Conservation (phyloP, 192 early-diverging fungal genomes). For the Diversispora epigaea region DNA sequence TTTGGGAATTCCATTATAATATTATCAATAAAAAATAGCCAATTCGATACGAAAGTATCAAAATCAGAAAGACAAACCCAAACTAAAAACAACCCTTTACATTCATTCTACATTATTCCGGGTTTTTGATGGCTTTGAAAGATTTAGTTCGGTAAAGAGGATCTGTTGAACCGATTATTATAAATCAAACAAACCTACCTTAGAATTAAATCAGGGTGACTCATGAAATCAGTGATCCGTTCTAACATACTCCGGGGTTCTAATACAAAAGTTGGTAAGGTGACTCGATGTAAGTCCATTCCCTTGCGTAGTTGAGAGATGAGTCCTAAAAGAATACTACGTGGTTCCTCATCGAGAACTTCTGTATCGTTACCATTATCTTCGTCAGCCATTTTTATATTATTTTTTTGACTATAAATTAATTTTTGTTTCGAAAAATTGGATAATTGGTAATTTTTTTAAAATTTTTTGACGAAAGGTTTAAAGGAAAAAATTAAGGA, state of each 20-base stretch:
- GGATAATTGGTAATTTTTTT: too few relatives aligned
- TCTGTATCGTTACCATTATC: constrained; percentile 56
- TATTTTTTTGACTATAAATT: not conserved
- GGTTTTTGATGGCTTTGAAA: too few relatives aligned
- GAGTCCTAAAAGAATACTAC: constrained; percentile 82
- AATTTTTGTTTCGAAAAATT: too few relatives aligned
- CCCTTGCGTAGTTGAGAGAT: constrained; percentile 85
- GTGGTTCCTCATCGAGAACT: constrained; percentile 77
- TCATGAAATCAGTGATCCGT: constrained; percentile 95
- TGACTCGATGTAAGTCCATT: constrained; percentile 88
- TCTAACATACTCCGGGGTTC: constrained; percentile 93
- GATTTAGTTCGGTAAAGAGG: too few relatives aligned
- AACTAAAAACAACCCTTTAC: too few relatives aligned
- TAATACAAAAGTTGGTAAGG: constrained; percentile 94
- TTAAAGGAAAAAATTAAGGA: too few relatives aligned
- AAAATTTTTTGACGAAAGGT: too few relatives aligned
- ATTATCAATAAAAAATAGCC: not conserved
- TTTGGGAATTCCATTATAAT: not conserved
- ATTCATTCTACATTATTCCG: too few relatives aligned
- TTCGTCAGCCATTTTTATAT: constrained; percentile 17
- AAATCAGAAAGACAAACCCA: not conserved
- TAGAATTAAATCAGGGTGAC: constrained; percentile 79
- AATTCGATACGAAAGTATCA: not conserved
- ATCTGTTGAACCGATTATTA: not conserved
- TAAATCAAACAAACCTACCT: constrained; percentile 60